Evolutionary conservation across 352 stramenopile species (phyloP).

Genomic region (Phytophthora europaea): DNA sequence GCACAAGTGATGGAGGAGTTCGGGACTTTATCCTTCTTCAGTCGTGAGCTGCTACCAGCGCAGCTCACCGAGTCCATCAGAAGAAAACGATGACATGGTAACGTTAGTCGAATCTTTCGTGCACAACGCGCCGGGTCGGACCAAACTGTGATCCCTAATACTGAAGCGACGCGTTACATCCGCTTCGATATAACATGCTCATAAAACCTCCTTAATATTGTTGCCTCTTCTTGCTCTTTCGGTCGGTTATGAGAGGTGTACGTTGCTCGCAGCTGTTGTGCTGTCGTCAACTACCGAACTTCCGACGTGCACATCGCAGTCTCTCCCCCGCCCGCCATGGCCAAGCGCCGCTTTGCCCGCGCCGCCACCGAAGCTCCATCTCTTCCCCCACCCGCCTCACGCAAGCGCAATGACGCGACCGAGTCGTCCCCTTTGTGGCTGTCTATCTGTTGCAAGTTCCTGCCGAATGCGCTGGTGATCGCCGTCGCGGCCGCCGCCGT

Average conservation of each 20-base stretch:
- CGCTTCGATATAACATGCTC: neutral
- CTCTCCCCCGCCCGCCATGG: constrained; percentile 18
- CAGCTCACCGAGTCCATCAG: constrained; percentile 62
- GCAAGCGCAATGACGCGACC: constrained; percentile 3
- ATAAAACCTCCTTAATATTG: constrained; percentile 7
- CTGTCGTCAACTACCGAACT: constrained; percentile 26
- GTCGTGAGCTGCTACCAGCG: constrained; percentile 49
- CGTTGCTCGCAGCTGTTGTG: constrained; percentile 8
- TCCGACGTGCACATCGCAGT: constrained; percentile 29
- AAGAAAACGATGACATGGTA: constrained; percentile 52
- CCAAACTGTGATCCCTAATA: constrained; percentile 19
- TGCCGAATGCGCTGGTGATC: constrained; percentile 56
- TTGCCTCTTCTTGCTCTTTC: neutral
- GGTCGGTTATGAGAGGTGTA: neutral
- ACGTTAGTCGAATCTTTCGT: too few species aligned
- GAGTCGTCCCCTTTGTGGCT: constrained; percentile 20
- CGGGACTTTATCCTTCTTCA: constrained; percentile 56
- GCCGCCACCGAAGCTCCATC: constrained; percentile 4
- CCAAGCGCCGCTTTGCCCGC: constrained; percentile 19
- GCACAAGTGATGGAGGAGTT: constrained; percentile 57
- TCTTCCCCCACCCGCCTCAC: neutral
- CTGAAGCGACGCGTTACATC: constrained; percentile 17
- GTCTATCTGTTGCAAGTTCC: constrained; percentile 33
- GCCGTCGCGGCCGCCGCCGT: constrained; percentile 51
- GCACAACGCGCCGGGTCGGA: neutral